Base-by-base conservation (phyloP, 164 flowering plant species). In the Tetrastigma voinierianum region DNA sequence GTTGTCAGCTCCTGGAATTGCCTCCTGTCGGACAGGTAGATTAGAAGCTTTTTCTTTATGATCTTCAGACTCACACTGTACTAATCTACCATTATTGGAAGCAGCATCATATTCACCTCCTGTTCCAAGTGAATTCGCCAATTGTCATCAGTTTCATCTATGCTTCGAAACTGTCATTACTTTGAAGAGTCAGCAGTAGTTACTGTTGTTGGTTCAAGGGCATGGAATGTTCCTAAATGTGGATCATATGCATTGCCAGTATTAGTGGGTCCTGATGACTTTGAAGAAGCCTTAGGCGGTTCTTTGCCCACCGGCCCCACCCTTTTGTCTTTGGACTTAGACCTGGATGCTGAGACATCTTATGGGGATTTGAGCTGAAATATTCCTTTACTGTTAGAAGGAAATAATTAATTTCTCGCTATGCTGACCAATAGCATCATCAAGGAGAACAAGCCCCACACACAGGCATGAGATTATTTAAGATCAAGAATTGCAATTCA, bases 51-150 rank as follows among this genome's bases (percentile, higher is more conserved):
- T 95, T 44, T 92, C 97, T 80, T 90, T 92, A 19, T 77, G 94
- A 64, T 92, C 99, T 78, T 92, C 99, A 16, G 96, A 89, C 72
- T 92, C 98, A 61, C 88, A n/a, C 97, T 53, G 99, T n/a, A 92
- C 73, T 97, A 87, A 75, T n/a, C 91, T 92, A 59, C 79, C 98
- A 72, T 86, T 89, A 62, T 87, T 95, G 25, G 99, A 95, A 43
- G 83, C 76, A 32, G 96, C 76, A 80, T 95, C 99, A 82, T 80
- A 92, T 63, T 91, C 98, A 0, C 74, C 74, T 20, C 79, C 91
- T 24, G 86, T 76, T 46, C 85, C 87, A 65, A 71, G 75, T 5
- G 86, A 78, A 64, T 81, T 82, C 60, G 90, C 90, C 81, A 74
- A 54, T 77, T 88, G 17, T 89, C 97, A 56, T 90, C 93, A 11